A percentile compares a stretch with the other conserved stretches of the same genome.
phyloP scores from a whole-genome alignment of 108 stramenopile genomes.

The Cylindrotheca closterium region DNA sequence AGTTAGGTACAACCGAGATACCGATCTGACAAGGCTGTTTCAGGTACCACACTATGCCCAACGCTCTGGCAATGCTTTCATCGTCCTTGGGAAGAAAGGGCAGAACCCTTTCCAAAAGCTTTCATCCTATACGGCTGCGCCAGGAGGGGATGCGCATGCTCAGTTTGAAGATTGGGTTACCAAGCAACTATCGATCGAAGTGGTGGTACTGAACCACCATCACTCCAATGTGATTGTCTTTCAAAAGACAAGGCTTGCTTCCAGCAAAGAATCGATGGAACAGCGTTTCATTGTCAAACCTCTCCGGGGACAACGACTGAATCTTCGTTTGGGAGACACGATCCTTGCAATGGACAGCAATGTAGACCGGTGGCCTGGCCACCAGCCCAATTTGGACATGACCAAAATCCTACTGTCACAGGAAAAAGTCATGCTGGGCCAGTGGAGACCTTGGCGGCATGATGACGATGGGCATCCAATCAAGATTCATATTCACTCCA shows the following conservation, averaged over 20 bases:
- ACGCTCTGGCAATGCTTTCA: constrained; percentile 1
- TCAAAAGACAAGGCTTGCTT: not conserved
- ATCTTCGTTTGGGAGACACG: not conserved
- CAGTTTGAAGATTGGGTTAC: constrained; percentile 22
- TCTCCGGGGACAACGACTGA: no score
- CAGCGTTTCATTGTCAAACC: no score
- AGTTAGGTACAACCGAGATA: constrained; percentile 33
- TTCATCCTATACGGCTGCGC: not conserved
- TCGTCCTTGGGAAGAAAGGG: constrained; percentile 36
- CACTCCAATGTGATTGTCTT: constrained; percentile 9
- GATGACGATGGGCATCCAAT: no score
- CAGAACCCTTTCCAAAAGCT: not conserved
- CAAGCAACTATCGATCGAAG: not conserved
- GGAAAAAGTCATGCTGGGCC: no score
- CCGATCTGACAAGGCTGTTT: constrained; percentile 30
- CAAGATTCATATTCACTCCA: no score
- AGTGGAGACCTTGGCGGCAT: no score
- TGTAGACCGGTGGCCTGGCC: not conserved
- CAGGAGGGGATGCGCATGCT: not conserved
- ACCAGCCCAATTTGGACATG: no score
- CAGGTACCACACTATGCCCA: constrained; percentile 17
- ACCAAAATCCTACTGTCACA: no score
- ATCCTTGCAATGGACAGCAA: constrained; percentile 1
- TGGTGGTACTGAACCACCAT: constrained; percentile 18
- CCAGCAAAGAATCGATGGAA: no score